Percentiles rank a stretch among this genome's conserved stretches.
Evolutionary conservation across 2,329 filamentous ascomycete genomes (phyloP).

Genomic region (Cytospora piceae): DNA sequence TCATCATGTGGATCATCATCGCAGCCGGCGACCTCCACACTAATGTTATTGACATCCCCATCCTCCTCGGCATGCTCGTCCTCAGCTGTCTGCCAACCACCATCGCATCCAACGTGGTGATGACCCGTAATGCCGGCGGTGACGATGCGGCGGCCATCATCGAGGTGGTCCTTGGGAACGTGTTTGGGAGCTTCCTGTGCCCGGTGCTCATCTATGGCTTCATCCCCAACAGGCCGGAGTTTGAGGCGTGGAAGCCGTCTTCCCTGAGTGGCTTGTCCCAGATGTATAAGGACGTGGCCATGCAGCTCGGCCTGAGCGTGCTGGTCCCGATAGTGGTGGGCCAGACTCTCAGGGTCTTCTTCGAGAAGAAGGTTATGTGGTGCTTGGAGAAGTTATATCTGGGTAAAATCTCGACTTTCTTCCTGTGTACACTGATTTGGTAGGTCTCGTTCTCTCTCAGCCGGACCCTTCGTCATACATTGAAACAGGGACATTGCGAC

Average conservation of each 20-base stretch:
- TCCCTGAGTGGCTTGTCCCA: constrained; percentile 55
- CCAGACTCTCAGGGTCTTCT: constrained; percentile 59
- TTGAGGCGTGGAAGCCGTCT: constrained; percentile 56
- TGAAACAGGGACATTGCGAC: background rate
- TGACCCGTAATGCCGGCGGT: constrained; percentile 70
- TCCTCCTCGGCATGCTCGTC: constrained; percentile 70
- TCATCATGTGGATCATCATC: constrained; percentile 51
- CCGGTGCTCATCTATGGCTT: constrained; percentile 67
- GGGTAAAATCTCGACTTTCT: constrained; percentile 53
- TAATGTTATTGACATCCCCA: constrained; percentile 63
- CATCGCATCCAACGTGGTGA: constrained; percentile 73
- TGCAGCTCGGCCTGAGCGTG: constrained; percentile 69
- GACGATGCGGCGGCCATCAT: constrained; percentile 69
- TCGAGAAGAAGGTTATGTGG: constrained; percentile 55
- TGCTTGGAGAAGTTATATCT: constrained; percentile 58
- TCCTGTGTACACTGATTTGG: constrained; percentile 54
- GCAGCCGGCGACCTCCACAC: constrained; percentile 53
- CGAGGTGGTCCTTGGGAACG: constrained; percentile 71
- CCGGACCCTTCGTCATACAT: constrained; percentile 34
- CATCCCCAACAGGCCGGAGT: constrained; percentile 56
- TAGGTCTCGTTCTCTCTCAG: constrained; percentile 44
- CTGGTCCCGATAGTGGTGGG: constrained; percentile 66
- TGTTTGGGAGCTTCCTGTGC: constrained; percentile 69
- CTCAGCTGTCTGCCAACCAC: constrained; percentile 72
- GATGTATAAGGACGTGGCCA: constrained; percentile 70